phyloP scores from a whole-genome alignment of 352 stramenopile species.

The Phytophthora chlamydospora region DNA sequence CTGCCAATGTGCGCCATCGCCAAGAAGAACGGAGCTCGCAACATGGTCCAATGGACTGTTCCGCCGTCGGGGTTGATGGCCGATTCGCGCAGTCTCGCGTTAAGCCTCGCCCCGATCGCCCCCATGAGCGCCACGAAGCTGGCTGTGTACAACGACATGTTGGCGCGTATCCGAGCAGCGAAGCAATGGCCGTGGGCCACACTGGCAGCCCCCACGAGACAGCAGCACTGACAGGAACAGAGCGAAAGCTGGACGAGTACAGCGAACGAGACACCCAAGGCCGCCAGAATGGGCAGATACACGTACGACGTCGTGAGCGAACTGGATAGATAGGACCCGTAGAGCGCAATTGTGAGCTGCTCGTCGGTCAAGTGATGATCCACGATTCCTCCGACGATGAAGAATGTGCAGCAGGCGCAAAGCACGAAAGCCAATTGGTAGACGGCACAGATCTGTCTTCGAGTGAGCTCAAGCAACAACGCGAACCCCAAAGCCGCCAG shows the following conservation, averaged over 20 bases:
- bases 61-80: conserved; percentile 80
- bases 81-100: conserved; percentile 69
- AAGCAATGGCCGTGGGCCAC: conserved; percentile 61
- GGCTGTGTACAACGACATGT: conserved; percentile 54
- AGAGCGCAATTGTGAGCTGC: conserved; percentile 73
- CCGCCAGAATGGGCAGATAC: conserved; percentile 57
- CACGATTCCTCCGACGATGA: conserved; percentile 72
- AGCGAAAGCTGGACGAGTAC: conserved; percentile 55
- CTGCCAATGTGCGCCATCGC: conserved; percentile 65
- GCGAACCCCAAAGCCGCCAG: conserved; percentile 53
- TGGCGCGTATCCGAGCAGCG: conserved; percentile 49
- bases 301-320: conserved; percentile 64
- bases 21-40: conserved; percentile 71
- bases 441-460: conserved; percentile 66
- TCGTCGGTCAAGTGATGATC: conserved; percentile 78
- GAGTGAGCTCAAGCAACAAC: conserved; percentile 71
- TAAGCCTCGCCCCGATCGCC: conserved; percentile 69
- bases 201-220: conserved; percentile 41
- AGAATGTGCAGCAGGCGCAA: conserved; percentile 50
- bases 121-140: conserved; percentile 58
- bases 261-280: conserved; percentile 41
- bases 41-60: conserved; percentile 76
- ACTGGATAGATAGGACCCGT: conserved; percentile 59
- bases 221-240: conserved; percentile 78
- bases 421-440: conserved; percentile 78